phyloP scores from a whole-genome alignment of 768 basidiomycete species.

The Saitozyma sp. region DNA sequence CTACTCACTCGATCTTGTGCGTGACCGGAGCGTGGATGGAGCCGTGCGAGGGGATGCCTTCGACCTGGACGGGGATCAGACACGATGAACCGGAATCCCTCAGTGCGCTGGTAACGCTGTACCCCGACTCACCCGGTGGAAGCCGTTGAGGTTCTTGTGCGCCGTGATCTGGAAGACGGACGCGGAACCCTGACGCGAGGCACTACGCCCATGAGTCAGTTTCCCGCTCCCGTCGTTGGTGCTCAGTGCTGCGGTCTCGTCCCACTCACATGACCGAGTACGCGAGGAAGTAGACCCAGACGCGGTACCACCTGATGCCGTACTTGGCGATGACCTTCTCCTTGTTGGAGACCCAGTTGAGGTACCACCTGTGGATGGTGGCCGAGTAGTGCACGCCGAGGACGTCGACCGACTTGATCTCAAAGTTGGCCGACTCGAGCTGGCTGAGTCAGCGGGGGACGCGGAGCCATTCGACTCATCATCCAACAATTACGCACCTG shows the following conservation, averaged over 20 bases:
- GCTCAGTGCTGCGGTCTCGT: no score
- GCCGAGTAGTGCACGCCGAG: conserved; percentile 97
- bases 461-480: background rate
- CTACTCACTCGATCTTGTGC: conserved; percentile 40
- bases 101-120: background rate
- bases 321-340: conserved; percentile 85
- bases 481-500: conserved; percentile 57
- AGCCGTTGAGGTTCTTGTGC: conserved; percentile 97
- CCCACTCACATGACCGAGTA: conserved; percentile 68
- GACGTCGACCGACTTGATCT: conserved; percentile 94
- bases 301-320: conserved; percentile 87
- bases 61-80: conserved; percentile 55
- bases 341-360: conserved; percentile 94
- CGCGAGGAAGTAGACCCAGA: conserved; percentile 97
- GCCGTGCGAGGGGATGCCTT: conserved; percentile 73
- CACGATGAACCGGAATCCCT: background rate
- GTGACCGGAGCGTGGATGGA: conserved; percentile 43
- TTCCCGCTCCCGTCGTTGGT: background rate
- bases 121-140: conserved; percentile 62
- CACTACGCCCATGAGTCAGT: conserved; percentile 14
- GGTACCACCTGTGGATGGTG: conserved; percentile 79
- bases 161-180: conserved; percentile 96
- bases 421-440: conserved; percentile 84
- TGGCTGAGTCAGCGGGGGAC: conserved; percentile 24
- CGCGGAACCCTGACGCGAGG: conserved; percentile 78